Evolutionary conservation across 495 filamentous ascomycete genomes (phyloP).

Genomic region (Apiosordaria backusii): DNA sequence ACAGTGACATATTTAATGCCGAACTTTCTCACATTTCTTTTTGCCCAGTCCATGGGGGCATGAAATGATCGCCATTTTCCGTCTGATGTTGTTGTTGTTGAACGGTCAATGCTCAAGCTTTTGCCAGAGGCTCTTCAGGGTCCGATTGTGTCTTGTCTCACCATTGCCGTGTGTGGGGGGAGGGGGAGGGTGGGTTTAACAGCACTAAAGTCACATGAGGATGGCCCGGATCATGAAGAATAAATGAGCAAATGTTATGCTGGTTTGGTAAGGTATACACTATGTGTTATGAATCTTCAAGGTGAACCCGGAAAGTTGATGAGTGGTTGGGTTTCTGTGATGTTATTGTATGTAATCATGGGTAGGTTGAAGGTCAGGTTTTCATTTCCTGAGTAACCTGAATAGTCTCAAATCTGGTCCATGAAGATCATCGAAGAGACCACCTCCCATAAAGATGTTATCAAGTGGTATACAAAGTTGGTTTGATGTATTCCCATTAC

Average conservation of each 20-base stretch:
- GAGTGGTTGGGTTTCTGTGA: too few relatives aligned
- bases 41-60: not conserved
- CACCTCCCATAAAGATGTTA: too few relatives aligned
- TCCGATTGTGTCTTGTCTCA: not conserved
- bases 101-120: not conserved
- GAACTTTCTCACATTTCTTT: too few relatives aligned
- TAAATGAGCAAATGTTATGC: not conserved
- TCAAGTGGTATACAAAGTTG: too few relatives aligned
- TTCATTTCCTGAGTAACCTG: too few relatives aligned
- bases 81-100: not conserved
- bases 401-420: too few relatives aligned
- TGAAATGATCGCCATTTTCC: not conserved
- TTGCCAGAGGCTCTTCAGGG: not conserved
- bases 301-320: not conserved
- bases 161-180: not conserved
- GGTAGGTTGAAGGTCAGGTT: too few relatives aligned
- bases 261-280: not conserved
- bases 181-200: too few relatives aligned
- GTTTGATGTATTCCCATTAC: too few relatives aligned
- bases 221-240: not conserved
- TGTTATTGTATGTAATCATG: too few relatives aligned
- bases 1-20: not conserved
- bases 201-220: not conserved
- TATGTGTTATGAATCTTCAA: too few relatives aligned
- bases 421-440: too few relatives aligned